Percentiles rank a stretch among this genome's conserved stretches.
Conservation (phyloP, 257 asterid genomes). For the Haberlea rhodopensis region DNA sequence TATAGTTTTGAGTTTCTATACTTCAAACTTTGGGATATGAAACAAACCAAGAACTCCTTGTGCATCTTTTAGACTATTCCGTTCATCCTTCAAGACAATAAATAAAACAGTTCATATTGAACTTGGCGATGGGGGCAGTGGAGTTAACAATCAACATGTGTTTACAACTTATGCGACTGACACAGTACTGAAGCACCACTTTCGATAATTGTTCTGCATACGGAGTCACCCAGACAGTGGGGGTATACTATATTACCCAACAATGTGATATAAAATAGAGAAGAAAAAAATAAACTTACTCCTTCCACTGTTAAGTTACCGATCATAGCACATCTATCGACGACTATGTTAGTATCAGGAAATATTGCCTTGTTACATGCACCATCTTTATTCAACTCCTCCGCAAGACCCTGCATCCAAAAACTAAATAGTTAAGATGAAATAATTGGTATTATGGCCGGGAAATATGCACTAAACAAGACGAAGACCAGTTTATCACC, state of each 20-base stretch:
- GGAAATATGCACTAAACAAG: not conserved
- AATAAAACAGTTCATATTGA: not conserved
- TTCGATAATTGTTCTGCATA: too few relatives aligned
- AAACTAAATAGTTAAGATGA: not conserved
- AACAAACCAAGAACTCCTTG: not conserved
- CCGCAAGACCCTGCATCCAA: constrained; percentile 60
- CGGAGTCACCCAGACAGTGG: too few relatives aligned
- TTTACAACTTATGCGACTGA: not conserved
- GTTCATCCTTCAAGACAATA: too few relatives aligned
- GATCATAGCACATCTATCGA: constrained; percentile 64
- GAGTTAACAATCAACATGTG: not conserved
- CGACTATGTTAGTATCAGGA: constrained; percentile 57
- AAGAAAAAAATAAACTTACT: constrained; percentile 40
- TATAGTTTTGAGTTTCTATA: not conserved
- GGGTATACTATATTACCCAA: not conserved
- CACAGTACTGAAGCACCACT: not conserved
- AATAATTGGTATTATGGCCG: not conserved
- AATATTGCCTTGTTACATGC: constrained; percentile 83
- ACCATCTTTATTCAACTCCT: constrained; percentile 73
- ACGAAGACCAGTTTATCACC: constrained; percentile 30
- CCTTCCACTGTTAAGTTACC: constrained; percentile 71
- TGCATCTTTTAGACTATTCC: not conserved
- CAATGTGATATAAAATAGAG: not conserved
- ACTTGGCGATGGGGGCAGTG: not conserved
- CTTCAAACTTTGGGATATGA: not conserved